Evolutionary conservation across 306 rosid genomes (phyloP).

Genomic region (Purshia tridentata): DNA sequence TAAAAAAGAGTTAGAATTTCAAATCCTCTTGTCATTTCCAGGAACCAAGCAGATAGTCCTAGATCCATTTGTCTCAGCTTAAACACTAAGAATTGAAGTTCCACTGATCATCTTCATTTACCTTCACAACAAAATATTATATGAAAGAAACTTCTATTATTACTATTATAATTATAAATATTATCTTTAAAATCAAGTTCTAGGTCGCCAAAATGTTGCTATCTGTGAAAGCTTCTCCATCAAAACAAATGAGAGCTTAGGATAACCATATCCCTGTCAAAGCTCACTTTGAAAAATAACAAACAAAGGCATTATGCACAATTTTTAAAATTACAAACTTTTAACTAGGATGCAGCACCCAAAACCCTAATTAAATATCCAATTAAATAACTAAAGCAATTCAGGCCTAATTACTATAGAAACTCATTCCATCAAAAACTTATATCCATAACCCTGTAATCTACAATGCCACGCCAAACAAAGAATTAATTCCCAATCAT

Average conservation of each 20-base stretch:
- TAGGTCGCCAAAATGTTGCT: too few relatives aligned
- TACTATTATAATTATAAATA: too few relatives aligned
- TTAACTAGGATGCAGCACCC: neutral
- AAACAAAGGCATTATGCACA: too few relatives aligned
- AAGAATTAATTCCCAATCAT: neutral
- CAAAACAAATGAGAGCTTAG: neutral
- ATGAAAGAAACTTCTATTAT: too few relatives aligned
- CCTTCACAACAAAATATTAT: neutral
- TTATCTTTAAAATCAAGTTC: too few relatives aligned
- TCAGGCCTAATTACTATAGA: neutral
- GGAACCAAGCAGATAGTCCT: neutral
- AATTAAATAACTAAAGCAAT: neutral
- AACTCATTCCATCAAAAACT: neutral
- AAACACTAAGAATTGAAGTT: neutral
- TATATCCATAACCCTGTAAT: neutral
- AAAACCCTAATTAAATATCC: constrained; percentile 3
- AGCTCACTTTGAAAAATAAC: too few relatives aligned
- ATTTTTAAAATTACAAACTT: too few relatives aligned
- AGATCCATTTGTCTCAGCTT: neutral
- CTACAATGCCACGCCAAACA: neutral
- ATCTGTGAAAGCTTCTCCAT: neutral
- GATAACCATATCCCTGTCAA: neutral
- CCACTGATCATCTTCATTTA: neutral
- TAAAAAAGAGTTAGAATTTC: too few relatives aligned
- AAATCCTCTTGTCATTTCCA: neutral